Percentiles rank a stretch among this genome's conserved stretches.
phyloP scores from a whole-genome alignment of 352 stramenopile species.

The Phytophthora agathidicida region DNA sequence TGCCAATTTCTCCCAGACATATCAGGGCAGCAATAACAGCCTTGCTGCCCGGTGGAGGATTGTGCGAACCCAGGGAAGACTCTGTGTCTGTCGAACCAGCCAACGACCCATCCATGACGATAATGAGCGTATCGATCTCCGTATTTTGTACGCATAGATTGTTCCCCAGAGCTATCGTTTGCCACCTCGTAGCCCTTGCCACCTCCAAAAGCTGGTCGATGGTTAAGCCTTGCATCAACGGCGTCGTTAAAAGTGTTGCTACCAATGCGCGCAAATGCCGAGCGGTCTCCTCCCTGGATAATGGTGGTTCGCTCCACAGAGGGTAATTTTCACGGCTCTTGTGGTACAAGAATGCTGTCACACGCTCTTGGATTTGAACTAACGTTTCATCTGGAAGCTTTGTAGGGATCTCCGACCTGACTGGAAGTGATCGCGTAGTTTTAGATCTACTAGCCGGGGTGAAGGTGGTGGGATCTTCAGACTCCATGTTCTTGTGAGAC shows the following conservation, averaged over 20 bases:
- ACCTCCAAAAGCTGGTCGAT: constrained; percentile 69
- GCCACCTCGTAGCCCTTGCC: constrained; percentile 44
- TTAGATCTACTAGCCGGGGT: constrained; percentile 5
- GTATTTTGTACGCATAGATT: constrained; percentile 29
- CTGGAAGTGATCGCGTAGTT: constrained; percentile 17
- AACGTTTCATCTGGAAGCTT: constrained; percentile 38
- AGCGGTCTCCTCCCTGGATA: constrained; percentile 59
- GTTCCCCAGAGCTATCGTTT: constrained; percentile 22
- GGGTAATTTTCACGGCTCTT: constrained; percentile 62
- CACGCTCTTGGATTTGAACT: constrained; percentile 55
- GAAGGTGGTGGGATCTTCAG: too few species aligned
- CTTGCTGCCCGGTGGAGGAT: background rate
- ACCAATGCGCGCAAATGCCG: constrained; percentile 46
- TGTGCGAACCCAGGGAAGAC: background rate
- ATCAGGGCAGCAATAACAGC: constrained; percentile 11
- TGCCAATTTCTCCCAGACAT: constrained; percentile 54
- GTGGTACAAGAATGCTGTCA: constrained; percentile 62
- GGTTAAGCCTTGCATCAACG: constrained; percentile 40
- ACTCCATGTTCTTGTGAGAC: too few species aligned
- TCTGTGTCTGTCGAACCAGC: background rate
- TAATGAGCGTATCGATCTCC: constrained; percentile 43
- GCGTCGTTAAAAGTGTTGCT: constrained; percentile 30
- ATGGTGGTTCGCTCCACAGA: constrained; percentile 55
- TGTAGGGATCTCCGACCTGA: background rate
- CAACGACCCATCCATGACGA: constrained; percentile 52